phyloP scores from a whole-genome alignment of 169 alveolate genomes.

The Besnoitia besnoiti region DNA sequence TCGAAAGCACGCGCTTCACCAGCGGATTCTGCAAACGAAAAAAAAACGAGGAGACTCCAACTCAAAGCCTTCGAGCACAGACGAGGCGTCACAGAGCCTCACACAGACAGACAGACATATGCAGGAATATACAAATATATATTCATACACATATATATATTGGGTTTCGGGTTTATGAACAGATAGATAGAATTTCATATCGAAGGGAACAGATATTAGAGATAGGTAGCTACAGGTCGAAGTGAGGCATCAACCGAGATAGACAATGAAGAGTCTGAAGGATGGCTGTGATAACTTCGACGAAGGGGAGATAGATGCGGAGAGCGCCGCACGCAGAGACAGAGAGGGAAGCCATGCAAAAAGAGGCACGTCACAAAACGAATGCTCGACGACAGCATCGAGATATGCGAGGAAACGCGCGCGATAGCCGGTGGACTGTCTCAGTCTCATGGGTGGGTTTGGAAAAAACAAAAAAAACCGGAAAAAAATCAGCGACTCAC shows the following conservation, averaged over 20 bases:
- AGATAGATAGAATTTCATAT: too few relatives aligned
- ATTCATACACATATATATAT: too few relatives aligned
- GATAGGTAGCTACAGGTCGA: too few relatives aligned
- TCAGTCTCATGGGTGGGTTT: not conserved
- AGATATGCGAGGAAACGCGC: not conserved
- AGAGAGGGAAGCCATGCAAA: not conserved
- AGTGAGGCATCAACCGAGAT: too few relatives aligned
- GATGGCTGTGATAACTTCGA: too few relatives aligned
- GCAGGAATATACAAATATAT: too few relatives aligned
- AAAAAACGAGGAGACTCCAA: not conserved
- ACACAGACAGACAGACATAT: not conserved
- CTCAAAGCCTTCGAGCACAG: not conserved
- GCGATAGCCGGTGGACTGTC: not conserved
- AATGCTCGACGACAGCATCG: not conserved
- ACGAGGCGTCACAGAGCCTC: not conserved
- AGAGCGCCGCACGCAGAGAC: not conserved
- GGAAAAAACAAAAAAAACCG: not conserved
- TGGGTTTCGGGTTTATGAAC: too few relatives aligned
- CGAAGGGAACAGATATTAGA: too few relatives aligned
- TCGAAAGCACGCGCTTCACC: constrained; percentile 93
- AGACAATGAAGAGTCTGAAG: too few relatives aligned
- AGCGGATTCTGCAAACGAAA: constrained; percentile 90
- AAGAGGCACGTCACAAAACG: not conserved
- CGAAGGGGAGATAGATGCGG: constrained; percentile 15
- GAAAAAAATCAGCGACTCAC: constrained; percentile 60